These are phyloP conservation scores for Tylopilus sp. DNA, from an alignment of 1,284 basidiomycete genomes.

Conservation along the genomic window DNA sequence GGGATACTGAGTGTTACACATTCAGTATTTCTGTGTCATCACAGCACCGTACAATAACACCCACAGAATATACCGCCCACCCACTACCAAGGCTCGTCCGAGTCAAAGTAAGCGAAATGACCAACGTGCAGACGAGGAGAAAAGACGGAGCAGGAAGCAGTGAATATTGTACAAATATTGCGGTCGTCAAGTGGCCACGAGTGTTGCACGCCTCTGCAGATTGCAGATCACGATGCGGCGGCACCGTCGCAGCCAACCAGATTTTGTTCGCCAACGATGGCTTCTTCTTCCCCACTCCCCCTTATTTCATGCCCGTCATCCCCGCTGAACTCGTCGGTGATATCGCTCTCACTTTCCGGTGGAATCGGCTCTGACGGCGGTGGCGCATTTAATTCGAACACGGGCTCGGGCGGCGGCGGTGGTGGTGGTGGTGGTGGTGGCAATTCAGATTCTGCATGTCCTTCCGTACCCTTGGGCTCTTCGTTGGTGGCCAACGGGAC, in stretches of 20 bases:
- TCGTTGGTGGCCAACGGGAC: conserved; percentile 1
- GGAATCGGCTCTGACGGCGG: conserved; percentile 32
- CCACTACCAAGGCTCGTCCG: background rate
- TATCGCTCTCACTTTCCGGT: conserved; percentile 35
- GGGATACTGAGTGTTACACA: too few species aligned
- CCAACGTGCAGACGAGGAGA: conserved; percentile 1
- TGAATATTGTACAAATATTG: background rate
- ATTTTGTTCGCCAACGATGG: conserved; percentile 9
- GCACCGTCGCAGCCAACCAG: conserved; percentile 15
- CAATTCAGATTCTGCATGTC: conserved; percentile 11
- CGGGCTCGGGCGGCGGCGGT: conserved; percentile 2
- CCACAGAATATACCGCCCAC: background rate
- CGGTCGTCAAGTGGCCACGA: conserved; percentile 15
- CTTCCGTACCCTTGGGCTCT: conserved; percentile 8
- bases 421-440: background rate
- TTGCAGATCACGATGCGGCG: conserved; percentile 17
- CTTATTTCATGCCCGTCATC: conserved; percentile 20
- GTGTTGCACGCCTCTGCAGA: background rate
- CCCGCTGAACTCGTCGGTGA: conserved; percentile 31
- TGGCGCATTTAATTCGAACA: conserved; percentile 31
- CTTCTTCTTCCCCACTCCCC: conserved; percentile 18
- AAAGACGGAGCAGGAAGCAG: conserved; percentile 17
- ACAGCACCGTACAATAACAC: conserved; percentile 1
- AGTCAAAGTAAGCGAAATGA: background rate
- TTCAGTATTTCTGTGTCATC: background rate